These are phyloP conservation scores for Sarcomyxa edulis DNA, from an alignment of 768 basidiomycete species.

Conservation along the genomic window DNA sequence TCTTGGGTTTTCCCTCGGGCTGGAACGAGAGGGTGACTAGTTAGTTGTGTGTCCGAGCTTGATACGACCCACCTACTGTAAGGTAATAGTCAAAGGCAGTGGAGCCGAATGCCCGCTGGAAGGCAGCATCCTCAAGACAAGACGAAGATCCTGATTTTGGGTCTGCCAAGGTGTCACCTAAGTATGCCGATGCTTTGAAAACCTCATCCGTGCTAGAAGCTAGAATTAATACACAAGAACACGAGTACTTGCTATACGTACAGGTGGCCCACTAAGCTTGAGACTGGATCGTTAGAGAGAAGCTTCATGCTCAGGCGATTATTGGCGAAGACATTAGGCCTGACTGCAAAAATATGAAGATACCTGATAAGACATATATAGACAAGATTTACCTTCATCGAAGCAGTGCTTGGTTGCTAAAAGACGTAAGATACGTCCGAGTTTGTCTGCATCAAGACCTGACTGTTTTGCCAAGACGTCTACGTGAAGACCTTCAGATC, in stretches of 20 bases:
- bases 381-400: slow-evolving; percentile 24
- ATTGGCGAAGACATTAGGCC: slow-evolving; percentile 32
- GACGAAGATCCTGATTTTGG: slow-evolving; percentile 6
- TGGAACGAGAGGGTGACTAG: not conserved
- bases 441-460: slow-evolving; percentile 28
- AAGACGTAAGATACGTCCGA: slow-evolving; percentile 31
- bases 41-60: no score
- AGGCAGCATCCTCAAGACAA: slow-evolving; percentile 6
- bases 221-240: no score
- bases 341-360: slow-evolving; percentile 15
- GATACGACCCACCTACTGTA: slow-evolving; percentile 5
- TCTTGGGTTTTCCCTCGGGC: slow-evolving; percentile 11
- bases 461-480: slow-evolving; percentile 22
- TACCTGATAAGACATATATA: not conserved
- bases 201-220: slow-evolving; percentile 13
- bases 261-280: slow-evolving; percentile 19
- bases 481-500: slow-evolving; percentile 30
- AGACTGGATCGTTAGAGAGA: slow-evolving; percentile 23
- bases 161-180: slow-evolving; percentile 21
- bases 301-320: slow-evolving; percentile 33
- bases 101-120: slow-evolving; percentile 12
- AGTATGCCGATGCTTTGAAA: slow-evolving; percentile 15
- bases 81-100: slow-evolving; percentile 12
- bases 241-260: slow-evolving; percentile 9
- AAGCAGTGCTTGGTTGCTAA: slow-evolving; percentile 37